Base-by-base conservation (phyloP, 768 basidiomycete genomes). In the Russula brevipes region DNA sequence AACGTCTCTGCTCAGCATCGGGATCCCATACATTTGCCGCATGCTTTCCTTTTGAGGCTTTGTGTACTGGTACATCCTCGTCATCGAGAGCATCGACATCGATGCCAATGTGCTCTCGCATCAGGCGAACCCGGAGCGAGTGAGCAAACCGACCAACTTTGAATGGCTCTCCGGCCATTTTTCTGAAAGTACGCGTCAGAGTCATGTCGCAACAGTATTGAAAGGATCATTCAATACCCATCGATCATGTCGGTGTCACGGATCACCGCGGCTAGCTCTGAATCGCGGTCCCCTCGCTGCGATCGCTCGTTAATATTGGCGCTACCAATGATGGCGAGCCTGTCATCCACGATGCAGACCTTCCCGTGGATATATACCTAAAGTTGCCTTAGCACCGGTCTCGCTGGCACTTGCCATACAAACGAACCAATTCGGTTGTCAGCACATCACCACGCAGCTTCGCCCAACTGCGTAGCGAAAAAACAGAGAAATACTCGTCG, bases 301-400 rank as follows among this genome's bases (percentile, higher is more conserved):
- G 93, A 96, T 42, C 97, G 85, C 72, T 99, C 97, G 71, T 99
- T 98, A 78, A 99, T 94, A 73, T 97, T 98, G 17, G 96, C 96
- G 59, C 93, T 94, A 16, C 94, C 94, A 66, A 97, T 97, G 71
- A 97, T 94, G 38, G 85, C 94, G 61, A 94, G 77, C 57, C 97
- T 86, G 72, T 99, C 96, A 72, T 99, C 97, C 5, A 98, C 94
- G 59, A 98, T 86, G 69, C 87, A 88, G 19, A 80, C 82, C 78
- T 94, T 93, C 50, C 82, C 89, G 71, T 96, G 94, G 65, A 96
- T 91, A 74, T 97, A 95, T 24, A 96, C 86, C 85, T 89, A 65
- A 54, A 10, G 57, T 47, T 14, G 42, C 45, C 24, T 73, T 33
- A 72, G 65, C 45, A 54, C 49, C 38, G 38, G 39, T 3, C 46